These are phyloP conservation scores for Metschnikowia drakensbergensis DNA, from an alignment of 805 yeast species.

Conservation along the genomic window DNA sequence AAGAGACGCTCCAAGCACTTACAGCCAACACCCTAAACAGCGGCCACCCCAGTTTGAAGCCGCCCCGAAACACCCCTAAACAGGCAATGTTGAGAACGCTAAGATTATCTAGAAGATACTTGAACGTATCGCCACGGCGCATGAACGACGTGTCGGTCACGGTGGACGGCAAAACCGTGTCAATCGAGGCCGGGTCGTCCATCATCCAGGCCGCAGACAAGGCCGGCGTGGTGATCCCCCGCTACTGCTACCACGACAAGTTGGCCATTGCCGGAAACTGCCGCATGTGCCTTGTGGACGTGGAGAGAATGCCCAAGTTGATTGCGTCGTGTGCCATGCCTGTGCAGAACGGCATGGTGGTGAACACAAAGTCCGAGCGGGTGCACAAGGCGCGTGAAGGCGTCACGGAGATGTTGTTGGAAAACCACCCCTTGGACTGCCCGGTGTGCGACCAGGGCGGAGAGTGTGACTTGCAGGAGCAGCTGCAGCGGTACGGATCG, in stretches of 20 bases:
- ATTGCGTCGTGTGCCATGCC: constrained; percentile 92
- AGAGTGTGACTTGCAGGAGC: constrained; percentile 90
- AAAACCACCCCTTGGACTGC: constrained; percentile 89
- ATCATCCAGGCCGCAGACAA: constrained; percentile 89
- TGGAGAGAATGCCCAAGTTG: constrained; percentile 84
- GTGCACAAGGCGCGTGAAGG: constrained; percentile 84
- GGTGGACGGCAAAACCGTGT: constrained; percentile 69
- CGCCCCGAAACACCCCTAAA: neutral
- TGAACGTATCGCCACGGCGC: constrained; percentile 31
- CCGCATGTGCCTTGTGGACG: constrained; percentile 89
- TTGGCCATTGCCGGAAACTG: constrained; percentile 90
- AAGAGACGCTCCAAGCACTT: neutral
- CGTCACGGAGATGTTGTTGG: constrained; percentile 82
- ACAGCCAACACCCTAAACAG: no score
- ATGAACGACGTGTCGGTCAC: constrained; percentile 55
- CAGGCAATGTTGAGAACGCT: constrained; percentile 13
- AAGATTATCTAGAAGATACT: constrained; percentile 14
- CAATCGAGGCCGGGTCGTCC: constrained; percentile 81
- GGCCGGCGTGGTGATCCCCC: constrained; percentile 84
- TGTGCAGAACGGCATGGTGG: constrained; percentile 86
- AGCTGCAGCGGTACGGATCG: constrained; percentile 74
- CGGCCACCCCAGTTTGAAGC: no score
- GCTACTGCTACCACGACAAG: constrained; percentile 90
- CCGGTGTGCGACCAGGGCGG: constrained; percentile 95
- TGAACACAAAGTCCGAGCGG: constrained; percentile 71